phyloP scores from a whole-genome alignment of 192 early-diverging fungal genomes.

The Podila epicladia region DNA sequence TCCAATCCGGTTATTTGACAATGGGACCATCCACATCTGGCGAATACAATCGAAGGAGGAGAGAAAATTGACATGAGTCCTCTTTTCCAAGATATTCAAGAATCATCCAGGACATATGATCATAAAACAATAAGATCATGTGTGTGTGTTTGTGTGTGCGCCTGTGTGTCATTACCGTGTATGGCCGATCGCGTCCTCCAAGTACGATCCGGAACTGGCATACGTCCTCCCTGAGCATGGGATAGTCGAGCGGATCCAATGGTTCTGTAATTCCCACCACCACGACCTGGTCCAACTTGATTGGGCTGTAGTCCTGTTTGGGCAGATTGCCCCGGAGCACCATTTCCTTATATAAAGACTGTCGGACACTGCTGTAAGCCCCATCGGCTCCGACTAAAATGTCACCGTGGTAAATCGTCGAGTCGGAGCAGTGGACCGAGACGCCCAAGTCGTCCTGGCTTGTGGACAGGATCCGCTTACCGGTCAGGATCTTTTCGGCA shows the following conservation, averaged over 20 bases:
- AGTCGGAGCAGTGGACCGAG: conserved; percentile 27
- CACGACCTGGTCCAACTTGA: conserved; percentile 45
- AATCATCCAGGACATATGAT: no score
- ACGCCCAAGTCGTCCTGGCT: conserved; percentile 38
- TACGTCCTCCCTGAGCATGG: conserved; percentile 42
- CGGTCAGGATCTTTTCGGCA: conserved; percentile 29
- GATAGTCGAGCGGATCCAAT: conserved; percentile 22
- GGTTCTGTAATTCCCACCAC: conserved; percentile 40
- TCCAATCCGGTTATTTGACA: conserved; percentile 33
- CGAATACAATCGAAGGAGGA: background rate
- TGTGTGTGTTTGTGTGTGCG: background rate
- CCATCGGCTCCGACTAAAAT: conserved; percentile 42
- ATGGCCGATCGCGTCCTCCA: conserved; percentile 34
- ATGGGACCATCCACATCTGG: conserved; percentile 47
- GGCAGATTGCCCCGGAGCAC: conserved; percentile 30
- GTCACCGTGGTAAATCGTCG: conserved; percentile 35
- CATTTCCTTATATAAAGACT: conserved; percentile 33
- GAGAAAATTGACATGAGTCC: background rate
- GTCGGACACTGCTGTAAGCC: conserved; percentile 37
- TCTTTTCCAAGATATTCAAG: no score
- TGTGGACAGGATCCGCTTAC: conserved; percentile 27
- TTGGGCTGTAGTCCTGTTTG: conserved; percentile 32
- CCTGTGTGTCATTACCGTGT: conserved; percentile 25
- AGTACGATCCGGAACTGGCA: conserved; percentile 49
- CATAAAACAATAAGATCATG: background rate